Base-by-base conservation (phyloP, 768 basidiomycete species). In the Serendipita indica region DNA sequence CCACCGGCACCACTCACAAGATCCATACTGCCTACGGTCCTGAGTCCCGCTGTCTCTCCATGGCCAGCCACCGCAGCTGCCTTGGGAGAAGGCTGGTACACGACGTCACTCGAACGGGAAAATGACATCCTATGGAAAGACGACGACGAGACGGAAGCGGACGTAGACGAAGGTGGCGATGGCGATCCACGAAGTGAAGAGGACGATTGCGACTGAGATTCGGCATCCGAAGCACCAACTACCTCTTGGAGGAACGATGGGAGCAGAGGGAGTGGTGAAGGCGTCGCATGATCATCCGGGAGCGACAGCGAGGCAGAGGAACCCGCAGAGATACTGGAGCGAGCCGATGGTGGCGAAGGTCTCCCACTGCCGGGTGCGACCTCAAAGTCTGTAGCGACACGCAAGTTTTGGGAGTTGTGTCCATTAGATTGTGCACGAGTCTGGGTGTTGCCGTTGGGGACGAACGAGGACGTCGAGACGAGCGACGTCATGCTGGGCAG, bases 231-330 rank as follows among this genome's bases (percentile, higher is more conserved):
- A 10, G 20, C 49, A 33, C 30, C 30, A 20, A 54, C 49, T 27
- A 54, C 49, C 16, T 54, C 49, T 54, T 54, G 49, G 25, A 54
- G 32, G n/a, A 54, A 54, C 22, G 49, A 18, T n/a, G 49, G 49
- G n/a, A 54, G n/a, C 4, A 54, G 49, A 4, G 49, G 49, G 10
- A 54, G 32, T 16, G 49, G 16, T 4, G 49, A 54, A n/a, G 49
- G 49, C 25, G 49, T 54, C n/a, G 20, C 25, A 18, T 54, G 22
- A 10, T 54, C 32, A n/a, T n/a, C 5, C 5, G 41, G 41, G 41
- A 43, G 18, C 7, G 41, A n/a, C n/a, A 43, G n/a, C 41, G 41
- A 43, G 7, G 41, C 18, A 7, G 41, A 43, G 35, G 10, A 10
- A 10, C 35, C 35, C 10, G n/a, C 10, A n/a, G 35, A 37, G 35